Evolutionary conservation across 75 land plant species (phyloP).

Genomic region (Sequoiadendron giganteum): DNA sequence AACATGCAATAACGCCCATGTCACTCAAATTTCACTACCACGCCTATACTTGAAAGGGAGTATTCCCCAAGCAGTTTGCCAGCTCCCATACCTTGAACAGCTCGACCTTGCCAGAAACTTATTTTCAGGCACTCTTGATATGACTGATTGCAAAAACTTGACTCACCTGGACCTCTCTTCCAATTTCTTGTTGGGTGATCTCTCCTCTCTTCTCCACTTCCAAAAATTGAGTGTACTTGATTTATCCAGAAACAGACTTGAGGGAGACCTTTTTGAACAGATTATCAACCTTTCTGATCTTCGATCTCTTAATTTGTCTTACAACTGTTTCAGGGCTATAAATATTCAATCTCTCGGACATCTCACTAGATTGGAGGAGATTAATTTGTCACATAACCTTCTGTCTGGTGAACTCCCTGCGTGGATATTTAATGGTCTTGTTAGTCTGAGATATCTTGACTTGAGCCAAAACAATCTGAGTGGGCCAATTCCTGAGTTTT

Average conservation of each 20-base stretch:
- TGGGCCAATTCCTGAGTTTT: neutral
- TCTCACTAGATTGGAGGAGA: neutral
- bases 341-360: neutral
- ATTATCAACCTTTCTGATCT: neutral
- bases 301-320: neutral
- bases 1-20: neutral
- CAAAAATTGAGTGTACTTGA: neutral
- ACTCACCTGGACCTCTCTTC: neutral
- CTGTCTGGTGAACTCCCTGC: neutral
- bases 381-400: neutral
- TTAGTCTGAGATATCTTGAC: neutral
- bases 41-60: neutral
- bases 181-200: neutral
- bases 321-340: neutral
- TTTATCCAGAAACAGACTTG: neutral
- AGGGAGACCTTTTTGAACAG: neutral
- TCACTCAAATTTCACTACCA: neutral
- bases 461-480: slow-evolving; percentile 2
- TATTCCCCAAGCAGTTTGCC: neutral
- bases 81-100: neutral
- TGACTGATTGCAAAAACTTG: neutral
- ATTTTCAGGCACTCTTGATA: neutral
- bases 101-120: neutral
- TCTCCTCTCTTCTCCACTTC: neutral
- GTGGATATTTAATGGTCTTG: neutral